Evolutionary conservation across 345 rosid genomes (phyloP), one percentile per base, ranked within the genome.

Genomic region (Populus tremula): DNA sequence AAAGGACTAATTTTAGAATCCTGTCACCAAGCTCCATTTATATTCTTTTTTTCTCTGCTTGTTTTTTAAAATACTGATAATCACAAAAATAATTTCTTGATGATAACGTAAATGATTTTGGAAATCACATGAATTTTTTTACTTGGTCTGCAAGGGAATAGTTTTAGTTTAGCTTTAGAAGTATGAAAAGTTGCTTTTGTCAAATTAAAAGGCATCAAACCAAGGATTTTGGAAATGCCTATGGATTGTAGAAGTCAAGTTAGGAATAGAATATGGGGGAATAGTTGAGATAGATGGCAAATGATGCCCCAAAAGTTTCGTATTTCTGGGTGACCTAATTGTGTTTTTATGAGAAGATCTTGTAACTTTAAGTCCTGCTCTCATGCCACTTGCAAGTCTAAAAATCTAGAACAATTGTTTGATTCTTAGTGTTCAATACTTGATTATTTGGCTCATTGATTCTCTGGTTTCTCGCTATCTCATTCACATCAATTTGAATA

Each of bases 191-290:
- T 33, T 64, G 63, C 62, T 75, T 66, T 18, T 29, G 2, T 31
- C n/a, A 3, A 35, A 35, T 47, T 2, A 50, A 20, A 13, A 65
- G 78, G 27, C n/a, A 75, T n/a, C 59, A 66, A 39, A 18, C 50
- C 35, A 74, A 27, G 70, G 50, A 75, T 65, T 33, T 64, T 66
- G n/a, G 38, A 27, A n/a, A 41, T 25, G 39, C 33, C 23, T 17
- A 6, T 13, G 47, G 70, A 45, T 64, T 64, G 41, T 21, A 21
- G 63, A 11, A 27, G 64, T 21, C 21, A 75, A 66, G 71, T 47
- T 35, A 49, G 64, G 71, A n/a, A 66, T 21, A 75, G 35, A 75
- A 65, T 31, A 67, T 75, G 47, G 27, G 36, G 45, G 53, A 65
- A 75, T 49, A 7, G 16, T 35, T 36, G n/a, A 75, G 33, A 67